Evolutionary conservation across 2,329 filamentous ascomycete species (phyloP).

Genomic region (Monosporascus sp.): DNA sequence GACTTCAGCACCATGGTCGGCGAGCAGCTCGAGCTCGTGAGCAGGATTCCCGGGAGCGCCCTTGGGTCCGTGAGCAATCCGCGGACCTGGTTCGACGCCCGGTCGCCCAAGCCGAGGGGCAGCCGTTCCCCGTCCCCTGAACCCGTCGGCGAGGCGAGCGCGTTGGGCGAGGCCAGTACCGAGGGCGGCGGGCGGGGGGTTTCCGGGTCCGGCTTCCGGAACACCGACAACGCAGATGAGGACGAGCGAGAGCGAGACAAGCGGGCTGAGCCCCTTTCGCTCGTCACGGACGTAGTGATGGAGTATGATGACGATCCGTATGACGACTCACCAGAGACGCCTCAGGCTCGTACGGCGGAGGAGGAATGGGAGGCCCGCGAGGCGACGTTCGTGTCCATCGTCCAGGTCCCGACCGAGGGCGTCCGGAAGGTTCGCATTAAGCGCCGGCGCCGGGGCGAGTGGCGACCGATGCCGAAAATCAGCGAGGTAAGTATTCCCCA

Average conservation of each 20-base stretch:
- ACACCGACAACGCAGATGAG: not conserved
- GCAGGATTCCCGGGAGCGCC: not conserved
- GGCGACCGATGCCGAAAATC: not conserved
- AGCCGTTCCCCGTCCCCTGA: not conserved
- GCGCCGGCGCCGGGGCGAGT: not conserved
- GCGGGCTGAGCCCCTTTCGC: not conserved
- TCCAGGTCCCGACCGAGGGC: constrained; percentile 3
- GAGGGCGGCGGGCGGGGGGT: too few species aligned
- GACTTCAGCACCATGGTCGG: not conserved
- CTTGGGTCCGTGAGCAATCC: constrained; percentile 1
- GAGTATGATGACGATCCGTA: not conserved
- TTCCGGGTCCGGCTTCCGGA: too few species aligned
- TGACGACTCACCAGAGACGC: not conserved
- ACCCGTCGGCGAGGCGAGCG: constrained; percentile 9
- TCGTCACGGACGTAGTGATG: not conserved
- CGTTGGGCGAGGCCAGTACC: constrained; percentile 7
- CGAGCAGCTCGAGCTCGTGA: not conserved
- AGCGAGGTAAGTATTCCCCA: not conserved
- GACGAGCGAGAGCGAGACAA: not conserved
- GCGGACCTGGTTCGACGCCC: constrained; percentile 14
- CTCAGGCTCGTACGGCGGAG: not conserved
- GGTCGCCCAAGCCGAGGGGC: not conserved
- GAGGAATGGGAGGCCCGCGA: constrained; percentile 6
- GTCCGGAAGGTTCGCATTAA: constrained; percentile 7
- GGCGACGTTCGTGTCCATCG: constrained; percentile 11